These are phyloP conservation scores for Vitis hybrid DNA, from an alignment of 177 flowering plant species.

Conservation along the genomic window DNA sequence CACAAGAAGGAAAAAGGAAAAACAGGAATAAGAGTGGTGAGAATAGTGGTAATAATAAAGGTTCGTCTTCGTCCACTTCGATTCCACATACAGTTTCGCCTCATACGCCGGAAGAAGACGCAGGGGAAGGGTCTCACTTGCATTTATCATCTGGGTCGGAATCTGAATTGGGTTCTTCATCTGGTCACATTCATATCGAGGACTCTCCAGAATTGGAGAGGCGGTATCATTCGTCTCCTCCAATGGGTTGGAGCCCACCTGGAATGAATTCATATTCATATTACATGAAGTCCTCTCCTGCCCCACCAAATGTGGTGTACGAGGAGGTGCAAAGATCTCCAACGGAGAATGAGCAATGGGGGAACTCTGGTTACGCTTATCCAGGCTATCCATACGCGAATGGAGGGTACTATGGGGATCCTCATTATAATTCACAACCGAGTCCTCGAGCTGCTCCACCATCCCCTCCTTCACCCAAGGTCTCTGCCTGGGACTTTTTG, in stretches of 20 bases:
- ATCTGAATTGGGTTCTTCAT: constrained; percentile 32
- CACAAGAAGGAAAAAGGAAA: constrained; percentile 38
- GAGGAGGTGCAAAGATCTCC: constrained; percentile 38
- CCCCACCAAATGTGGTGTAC: constrained; percentile 42
- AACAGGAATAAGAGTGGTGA: constrained; percentile 15
- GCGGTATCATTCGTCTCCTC: constrained; percentile 5
- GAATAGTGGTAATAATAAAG: constrained; percentile 10
- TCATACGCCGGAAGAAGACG: constrained; percentile 9
- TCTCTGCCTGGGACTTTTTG: constrained; percentile 70
- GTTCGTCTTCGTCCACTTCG: constrained; percentile 42
- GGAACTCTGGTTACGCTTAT: constrained; percentile 22
- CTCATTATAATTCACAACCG: constrained; percentile 20
- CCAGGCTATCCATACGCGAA: constrained; percentile 29
- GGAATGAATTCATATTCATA: constrained; percentile 26
- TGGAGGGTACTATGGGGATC: constrained; percentile 49
- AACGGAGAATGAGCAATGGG: constrained; percentile 22
- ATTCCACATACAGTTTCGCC: constrained; percentile 29
- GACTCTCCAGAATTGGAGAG: constrained; percentile 23
- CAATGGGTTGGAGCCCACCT: constrained; percentile 1
- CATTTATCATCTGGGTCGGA: constrained; percentile 46
- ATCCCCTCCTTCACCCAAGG: constrained; percentile 62
- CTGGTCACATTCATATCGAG: constrained; percentile 38
- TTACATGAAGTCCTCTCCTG: constrained; percentile 58
- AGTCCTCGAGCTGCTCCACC: constrained; percentile 35
- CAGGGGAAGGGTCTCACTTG: constrained; percentile 46